Evolutionary conservation across 2,329 filamentous ascomycete genomes (phyloP).

Genomic region (Colletotrichum brevisporum): DNA sequence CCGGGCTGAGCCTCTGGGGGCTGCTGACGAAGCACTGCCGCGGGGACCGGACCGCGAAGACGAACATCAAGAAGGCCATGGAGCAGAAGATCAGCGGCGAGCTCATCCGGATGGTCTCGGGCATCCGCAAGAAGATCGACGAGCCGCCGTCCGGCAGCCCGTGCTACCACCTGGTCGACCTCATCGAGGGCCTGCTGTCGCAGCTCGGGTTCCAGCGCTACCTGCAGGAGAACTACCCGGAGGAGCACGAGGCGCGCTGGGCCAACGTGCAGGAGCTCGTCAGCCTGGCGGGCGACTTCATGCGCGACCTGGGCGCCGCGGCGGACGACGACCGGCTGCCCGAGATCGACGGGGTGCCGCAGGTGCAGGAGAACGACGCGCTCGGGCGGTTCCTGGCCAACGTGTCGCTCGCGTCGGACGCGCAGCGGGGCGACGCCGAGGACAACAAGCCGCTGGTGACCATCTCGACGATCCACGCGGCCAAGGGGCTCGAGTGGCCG

Average conservation of each 20-base stretch:
- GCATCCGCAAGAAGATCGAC: conserved; percentile 50
- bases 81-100: conserved; percentile 68
- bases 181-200: conserved; percentile 69
- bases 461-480: conserved; percentile 95
- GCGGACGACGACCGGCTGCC: conserved; percentile 71
- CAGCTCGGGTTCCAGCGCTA: conserved; percentile 82
- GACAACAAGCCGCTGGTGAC: conserved; percentile 78
- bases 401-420: conserved; percentile 86
- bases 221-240: conserved; percentile 77
- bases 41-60: conserved; percentile 62
- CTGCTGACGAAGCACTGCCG: conserved; percentile 72
- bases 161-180: conserved; percentile 58
- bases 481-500: conserved; percentile 97
- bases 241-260: conserved; percentile 85
- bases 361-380: conserved; percentile 73
- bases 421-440: conserved; percentile 69
- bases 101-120: conserved; percentile 58
- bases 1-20: conserved; percentile 80
- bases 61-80: conserved; percentile 64
- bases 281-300: conserved; percentile 81
- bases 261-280: conserved; percentile 93
- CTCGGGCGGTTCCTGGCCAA: conserved; percentile 90
- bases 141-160: conserved; percentile 48
- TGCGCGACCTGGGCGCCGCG: conserved; percentile 53
- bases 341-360: conserved; percentile 78